Percentiles rank a stretch among this genome's conserved stretches.
phyloP scores from a whole-genome alignment of 1,139 yeast genomes.

The Pichia sp. region DNA sequence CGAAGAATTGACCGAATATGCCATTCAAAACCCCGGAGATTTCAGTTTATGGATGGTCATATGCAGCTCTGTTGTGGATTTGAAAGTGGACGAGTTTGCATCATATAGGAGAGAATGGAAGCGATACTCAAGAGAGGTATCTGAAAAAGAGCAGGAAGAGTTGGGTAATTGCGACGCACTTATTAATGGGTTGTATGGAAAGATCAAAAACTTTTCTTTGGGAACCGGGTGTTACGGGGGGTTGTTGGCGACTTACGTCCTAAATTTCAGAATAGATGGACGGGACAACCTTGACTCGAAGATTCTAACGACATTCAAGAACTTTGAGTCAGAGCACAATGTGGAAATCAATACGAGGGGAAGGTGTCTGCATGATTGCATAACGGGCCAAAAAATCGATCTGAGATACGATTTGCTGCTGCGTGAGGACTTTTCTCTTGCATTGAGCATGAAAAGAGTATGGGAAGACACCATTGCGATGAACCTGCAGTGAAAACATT shows the following conservation, averaged over 20 bases:
- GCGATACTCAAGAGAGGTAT: not conserved
- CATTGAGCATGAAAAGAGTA: slow-evolving; percentile 15
- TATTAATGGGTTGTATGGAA: not conserved
- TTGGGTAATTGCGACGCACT: not conserved
- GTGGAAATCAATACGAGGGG: not conserved
- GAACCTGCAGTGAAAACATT: not conserved
- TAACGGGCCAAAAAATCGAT: not conserved
- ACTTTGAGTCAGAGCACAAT: slow-evolving; percentile 3
- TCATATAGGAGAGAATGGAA: slow-evolving; percentile 6
- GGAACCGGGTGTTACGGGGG: not conserved
- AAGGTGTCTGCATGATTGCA: not conserved
- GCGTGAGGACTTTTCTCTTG: slow-evolving; percentile 8
- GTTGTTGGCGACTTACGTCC: not conserved
- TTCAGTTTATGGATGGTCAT: slow-evolving; percentile 14
- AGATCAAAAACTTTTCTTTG: not conserved
- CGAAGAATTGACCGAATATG: not conserved
- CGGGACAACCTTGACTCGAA: not conserved
- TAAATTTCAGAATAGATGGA: not conserved
- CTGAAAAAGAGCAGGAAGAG: not conserved
- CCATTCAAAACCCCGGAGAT: slow-evolving; percentile 4
- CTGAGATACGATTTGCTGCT: not conserved
- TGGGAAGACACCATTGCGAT: slow-evolving; percentile 4
- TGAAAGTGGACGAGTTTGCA: not conserved
- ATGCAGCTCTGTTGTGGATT: not conserved
- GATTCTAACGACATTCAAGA: not conserved